These are phyloP conservation scores for Barnettozyma californica DNA, from an alignment of 805 yeast genomes.

Conservation along the genomic window DNA sequence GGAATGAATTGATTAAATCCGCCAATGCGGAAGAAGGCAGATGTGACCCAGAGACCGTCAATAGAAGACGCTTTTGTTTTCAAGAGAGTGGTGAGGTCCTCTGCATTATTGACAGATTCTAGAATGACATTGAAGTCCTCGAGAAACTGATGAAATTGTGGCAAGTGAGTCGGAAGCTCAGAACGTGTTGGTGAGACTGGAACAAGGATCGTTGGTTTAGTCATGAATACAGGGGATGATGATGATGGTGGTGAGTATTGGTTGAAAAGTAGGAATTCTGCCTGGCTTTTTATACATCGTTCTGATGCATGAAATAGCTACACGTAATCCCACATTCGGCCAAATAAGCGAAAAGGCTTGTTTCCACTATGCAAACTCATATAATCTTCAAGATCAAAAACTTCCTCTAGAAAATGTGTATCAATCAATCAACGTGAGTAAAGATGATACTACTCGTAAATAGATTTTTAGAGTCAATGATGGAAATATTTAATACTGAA, in stretches of 20 bases:
- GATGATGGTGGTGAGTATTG: too few relatives aligned
- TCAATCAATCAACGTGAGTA: too few relatives aligned
- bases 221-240: conserved; percentile 3
- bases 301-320: too few relatives aligned
- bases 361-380: too few relatives aligned
- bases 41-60: conserved; percentile 50
- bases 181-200: conserved; percentile 26
- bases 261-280: too few relatives aligned
- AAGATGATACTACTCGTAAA: too few relatives aligned
- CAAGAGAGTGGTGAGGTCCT: conserved; percentile 37
- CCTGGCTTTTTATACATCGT: background rate
- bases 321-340: background rate
- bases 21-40: conserved; percentile 43
- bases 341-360: background rate
- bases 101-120: conserved; percentile 38
- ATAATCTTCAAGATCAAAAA: too few relatives aligned
- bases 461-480: too few relatives aligned
- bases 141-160: conserved; percentile 40
- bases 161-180: conserved; percentile 41
- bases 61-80: conserved; percentile 33
- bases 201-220: conserved; percentile 14
- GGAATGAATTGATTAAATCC: conserved; percentile 40
- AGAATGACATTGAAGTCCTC: conserved; percentile 33
- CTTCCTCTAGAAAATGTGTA: too few relatives aligned
- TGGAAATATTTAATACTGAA: too few relatives aligned